phyloP scores from a whole-genome alignment of 352 stramenopile genomes.

The Pythium aquatile region DNA sequence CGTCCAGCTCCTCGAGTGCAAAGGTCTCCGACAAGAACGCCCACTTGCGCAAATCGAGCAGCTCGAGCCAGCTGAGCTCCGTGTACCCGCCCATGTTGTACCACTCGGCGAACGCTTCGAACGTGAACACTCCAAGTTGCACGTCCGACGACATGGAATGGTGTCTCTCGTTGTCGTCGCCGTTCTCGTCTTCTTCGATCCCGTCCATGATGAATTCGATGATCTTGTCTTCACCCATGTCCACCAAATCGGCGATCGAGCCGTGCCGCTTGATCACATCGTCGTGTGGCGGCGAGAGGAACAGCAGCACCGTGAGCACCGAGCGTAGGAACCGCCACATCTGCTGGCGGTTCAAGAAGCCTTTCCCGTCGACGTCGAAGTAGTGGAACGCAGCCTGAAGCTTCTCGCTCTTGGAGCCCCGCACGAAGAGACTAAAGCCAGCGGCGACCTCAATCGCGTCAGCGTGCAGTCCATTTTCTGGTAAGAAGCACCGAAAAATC shows the following conservation, averaged over 20 bases:
- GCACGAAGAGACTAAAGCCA: conserved; percentile 77
- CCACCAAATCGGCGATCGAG: conserved; percentile 69
- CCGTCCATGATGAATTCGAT: conserved; percentile 75
- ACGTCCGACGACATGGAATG: conserved; percentile 47
- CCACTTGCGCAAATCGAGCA: conserved; percentile 86
- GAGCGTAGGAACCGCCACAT: conserved; percentile 85
- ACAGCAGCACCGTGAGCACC: conserved; percentile 68
- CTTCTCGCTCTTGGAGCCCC: conserved; percentile 87
- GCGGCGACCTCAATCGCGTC: conserved; percentile 84
- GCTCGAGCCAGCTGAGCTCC: conserved; percentile 81
- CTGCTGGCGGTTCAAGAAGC: conserved; percentile 74
- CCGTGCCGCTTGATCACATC: conserved; percentile 53
- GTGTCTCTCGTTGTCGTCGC: conserved; percentile 9
- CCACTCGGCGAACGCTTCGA: conserved; percentile 85
- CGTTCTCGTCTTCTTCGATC: conserved; percentile 38
- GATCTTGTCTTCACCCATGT: conserved; percentile 76
- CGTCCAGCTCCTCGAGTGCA: conserved; percentile 60
- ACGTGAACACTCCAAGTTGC: conserved; percentile 59
- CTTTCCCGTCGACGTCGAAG: conserved; percentile 81
- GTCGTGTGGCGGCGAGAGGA: conserved; percentile 67
- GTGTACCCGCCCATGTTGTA: conserved; percentile 83
- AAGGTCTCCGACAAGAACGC: conserved; percentile 73
- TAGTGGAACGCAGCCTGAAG: conserved; percentile 81
- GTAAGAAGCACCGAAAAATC: conserved; percentile 73
- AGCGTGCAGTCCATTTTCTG: conserved; percentile 57